Percentiles rank a stretch among this genome's conserved stretches.
Conservation (phyloP, 495 filamentous ascomycete genomes). For the Neurospora sp. region DNA sequence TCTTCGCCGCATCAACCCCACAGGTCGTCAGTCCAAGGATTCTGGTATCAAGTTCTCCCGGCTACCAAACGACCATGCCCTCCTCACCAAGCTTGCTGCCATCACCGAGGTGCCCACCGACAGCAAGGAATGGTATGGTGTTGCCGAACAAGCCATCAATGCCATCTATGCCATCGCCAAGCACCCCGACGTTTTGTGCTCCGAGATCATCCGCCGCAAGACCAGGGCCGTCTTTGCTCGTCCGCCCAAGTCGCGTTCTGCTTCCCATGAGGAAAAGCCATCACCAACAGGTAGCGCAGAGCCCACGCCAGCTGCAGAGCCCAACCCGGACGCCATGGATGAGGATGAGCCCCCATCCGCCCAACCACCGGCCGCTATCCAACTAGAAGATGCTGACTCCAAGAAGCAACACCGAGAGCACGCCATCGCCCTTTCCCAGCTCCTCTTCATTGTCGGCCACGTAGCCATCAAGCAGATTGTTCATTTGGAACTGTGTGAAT, state of each 20-base stretch:
- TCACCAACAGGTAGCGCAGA: neutral
- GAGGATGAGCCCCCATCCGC: constrained; percentile 14
- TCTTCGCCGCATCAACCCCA: constrained; percentile 78
- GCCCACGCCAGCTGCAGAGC: constrained; percentile 1
- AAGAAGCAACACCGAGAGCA: constrained; percentile 46
- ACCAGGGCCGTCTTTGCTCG: constrained; percentile 67
- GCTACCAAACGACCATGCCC: constrained; percentile 83
- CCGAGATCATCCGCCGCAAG: constrained; percentile 80
- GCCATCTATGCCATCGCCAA: constrained; percentile 94
- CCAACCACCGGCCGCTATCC: constrained; percentile 18
- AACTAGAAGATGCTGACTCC: constrained; percentile 15
- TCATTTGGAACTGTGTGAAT: constrained; percentile 94
- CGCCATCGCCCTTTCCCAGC: constrained; percentile 71
- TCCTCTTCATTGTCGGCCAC: constrained; percentile 92
- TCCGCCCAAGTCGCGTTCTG: constrained; percentile 26
- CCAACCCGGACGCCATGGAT: constrained; percentile 16
- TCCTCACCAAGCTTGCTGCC: constrained; percentile 67
- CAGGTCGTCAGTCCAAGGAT: constrained; percentile 67
- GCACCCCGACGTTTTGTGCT: constrained; percentile 88
- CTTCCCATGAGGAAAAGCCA: constrained; percentile 30
- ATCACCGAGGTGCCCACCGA: constrained; percentile 76
- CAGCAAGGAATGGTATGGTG: constrained; percentile 92
- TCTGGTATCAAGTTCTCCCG: constrained; percentile 57
- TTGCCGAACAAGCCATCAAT: constrained; percentile 94
- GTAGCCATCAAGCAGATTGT: constrained; percentile 98